Conservation (phyloP, 2,329 filamentous ascomycete genomes). For the Nothophaeocryptopus gaeumannii region DNA sequence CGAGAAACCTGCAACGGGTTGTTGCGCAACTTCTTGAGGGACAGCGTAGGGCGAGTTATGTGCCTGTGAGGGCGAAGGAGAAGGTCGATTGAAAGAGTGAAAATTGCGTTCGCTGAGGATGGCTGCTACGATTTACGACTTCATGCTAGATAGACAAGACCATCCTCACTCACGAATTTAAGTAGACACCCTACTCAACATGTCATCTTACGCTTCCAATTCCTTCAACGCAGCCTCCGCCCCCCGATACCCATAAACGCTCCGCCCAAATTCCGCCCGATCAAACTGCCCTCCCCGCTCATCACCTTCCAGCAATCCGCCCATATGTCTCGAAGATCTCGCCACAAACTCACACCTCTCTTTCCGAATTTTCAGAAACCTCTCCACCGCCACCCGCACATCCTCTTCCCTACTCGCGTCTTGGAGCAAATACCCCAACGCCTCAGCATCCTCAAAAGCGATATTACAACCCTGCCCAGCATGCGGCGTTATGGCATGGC, state of each 20-base stretch:
- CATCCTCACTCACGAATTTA: too few relatives aligned
- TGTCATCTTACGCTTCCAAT: not conserved
- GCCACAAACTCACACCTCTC: slow-evolving; percentile 9
- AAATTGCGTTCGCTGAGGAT: too few relatives aligned
- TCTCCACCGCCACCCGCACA: not conserved
- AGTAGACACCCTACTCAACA: not conserved
- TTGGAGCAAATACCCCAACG: slow-evolving; percentile 5
- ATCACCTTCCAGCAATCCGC: slow-evolving; percentile 3
- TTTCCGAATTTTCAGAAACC: slow-evolving; percentile 6
- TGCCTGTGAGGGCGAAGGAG: too few relatives aligned
- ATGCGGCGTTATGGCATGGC: slow-evolving; percentile 12
- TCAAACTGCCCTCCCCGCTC: slow-evolving; percentile 3
- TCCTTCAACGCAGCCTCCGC: slow-evolving; percentile 4
- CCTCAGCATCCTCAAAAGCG: slow-evolving; percentile 15
- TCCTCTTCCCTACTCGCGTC: not conserved
- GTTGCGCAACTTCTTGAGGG: too few relatives aligned
- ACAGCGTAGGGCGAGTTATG: too few relatives aligned
- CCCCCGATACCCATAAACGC: slow-evolving; percentile 8
- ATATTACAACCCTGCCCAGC: slow-evolving; percentile 12
- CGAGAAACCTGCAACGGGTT: too few relatives aligned
- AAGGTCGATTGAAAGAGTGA: too few relatives aligned
- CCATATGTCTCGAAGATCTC: slow-evolving; percentile 8
- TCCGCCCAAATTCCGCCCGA: slow-evolving; percentile 3
- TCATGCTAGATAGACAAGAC: too few relatives aligned
- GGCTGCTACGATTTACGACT: too few relatives aligned